Evolutionary conservation across 2,329 filamentous ascomycete species (phyloP).

Genomic region (Coniochaeta prunicola): DNA sequence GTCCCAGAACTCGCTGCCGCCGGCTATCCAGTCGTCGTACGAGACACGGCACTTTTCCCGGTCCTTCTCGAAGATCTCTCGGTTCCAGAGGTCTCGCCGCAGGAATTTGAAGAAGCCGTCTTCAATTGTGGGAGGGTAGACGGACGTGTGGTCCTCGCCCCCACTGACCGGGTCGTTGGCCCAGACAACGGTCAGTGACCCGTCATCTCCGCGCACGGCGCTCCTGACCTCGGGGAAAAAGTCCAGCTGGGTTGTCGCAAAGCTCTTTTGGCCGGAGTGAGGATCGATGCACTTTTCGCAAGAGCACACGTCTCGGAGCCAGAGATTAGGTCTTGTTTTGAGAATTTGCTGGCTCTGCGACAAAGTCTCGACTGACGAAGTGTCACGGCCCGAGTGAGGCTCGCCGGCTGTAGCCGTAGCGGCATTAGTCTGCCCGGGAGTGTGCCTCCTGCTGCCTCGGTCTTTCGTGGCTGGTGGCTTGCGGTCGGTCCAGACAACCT

Average conservation of each 20-base stretch:
- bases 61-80: conserved; percentile 24
- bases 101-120: neutral
- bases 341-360: neutral
- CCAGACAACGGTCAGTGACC: conserved; percentile 55
- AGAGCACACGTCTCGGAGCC: conserved; percentile 47
- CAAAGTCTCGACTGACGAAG: neutral
- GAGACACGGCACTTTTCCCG: conserved; percentile 46
- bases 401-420: neutral
- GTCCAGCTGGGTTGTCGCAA: conserved; percentile 34
- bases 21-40: conserved; percentile 65
- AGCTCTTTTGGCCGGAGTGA: conserved; percentile 53
- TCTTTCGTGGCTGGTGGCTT: neutral
- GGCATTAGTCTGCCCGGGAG: neutral
- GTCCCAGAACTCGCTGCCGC: conserved; percentile 47
- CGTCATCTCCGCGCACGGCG: conserved; percentile 25
- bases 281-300: conserved; percentile 46
- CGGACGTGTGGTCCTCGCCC: conserved; percentile 20
- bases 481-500: neutral
- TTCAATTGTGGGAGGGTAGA: conserved; percentile 23
- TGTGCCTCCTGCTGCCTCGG: too few species aligned
- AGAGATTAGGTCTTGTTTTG: conserved; percentile 9
- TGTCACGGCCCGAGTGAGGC: neutral
- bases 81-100: conserved; percentile 32
- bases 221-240: conserved; percentile 21
- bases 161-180: conserved; percentile 30